These are phyloP conservation scores for Phytopythium boreale DNA, from an alignment of 352 stramenopile genomes.

Conservation along the genomic window DNA sequence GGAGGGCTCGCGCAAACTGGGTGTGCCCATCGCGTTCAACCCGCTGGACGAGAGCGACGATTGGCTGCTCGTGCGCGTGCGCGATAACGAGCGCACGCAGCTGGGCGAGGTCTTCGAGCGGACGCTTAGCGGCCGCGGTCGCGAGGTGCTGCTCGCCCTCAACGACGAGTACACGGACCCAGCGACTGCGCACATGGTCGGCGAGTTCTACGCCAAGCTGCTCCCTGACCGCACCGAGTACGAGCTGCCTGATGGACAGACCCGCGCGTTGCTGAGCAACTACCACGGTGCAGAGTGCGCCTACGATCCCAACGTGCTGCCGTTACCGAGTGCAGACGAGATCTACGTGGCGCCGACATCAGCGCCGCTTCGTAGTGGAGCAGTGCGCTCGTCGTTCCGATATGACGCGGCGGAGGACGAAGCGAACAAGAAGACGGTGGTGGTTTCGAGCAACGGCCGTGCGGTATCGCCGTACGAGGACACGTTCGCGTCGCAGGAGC, in stretches of 20 bases:
- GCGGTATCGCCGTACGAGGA: constrained; percentile 30
- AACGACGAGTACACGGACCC: constrained; percentile 74
- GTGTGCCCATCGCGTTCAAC: constrained; percentile 31
- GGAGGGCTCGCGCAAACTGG: constrained; percentile 51
- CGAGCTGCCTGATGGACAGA: constrained; percentile 54
- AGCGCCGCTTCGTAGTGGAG: neutral
- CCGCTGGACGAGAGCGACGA: constrained; percentile 56
- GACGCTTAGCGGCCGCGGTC: constrained; percentile 38
- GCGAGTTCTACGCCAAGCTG: constrained; percentile 56
- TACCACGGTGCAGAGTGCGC: constrained; percentile 64
- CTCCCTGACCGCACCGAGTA: constrained; percentile 50
- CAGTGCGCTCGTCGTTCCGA: neutral
- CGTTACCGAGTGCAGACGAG: constrained; percentile 8
- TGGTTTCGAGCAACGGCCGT: constrained; percentile 5
- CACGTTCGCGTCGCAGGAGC: constrained; percentile 46
- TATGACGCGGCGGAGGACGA: neutral
- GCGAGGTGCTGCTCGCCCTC: constrained; percentile 67
- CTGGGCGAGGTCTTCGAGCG: constrained; percentile 30
- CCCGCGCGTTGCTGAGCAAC: constrained; percentile 54
- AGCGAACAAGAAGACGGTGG: constrained; percentile 1
- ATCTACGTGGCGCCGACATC: constrained; percentile 9
- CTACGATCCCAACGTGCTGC: constrained; percentile 55
- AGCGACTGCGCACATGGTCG: constrained; percentile 50
- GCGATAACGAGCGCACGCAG: constrained; percentile 42
- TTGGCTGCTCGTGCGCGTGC: constrained; percentile 75